phyloP scores from a whole-genome alignment of 306 rosid species.

The Urtica urens region DNA sequence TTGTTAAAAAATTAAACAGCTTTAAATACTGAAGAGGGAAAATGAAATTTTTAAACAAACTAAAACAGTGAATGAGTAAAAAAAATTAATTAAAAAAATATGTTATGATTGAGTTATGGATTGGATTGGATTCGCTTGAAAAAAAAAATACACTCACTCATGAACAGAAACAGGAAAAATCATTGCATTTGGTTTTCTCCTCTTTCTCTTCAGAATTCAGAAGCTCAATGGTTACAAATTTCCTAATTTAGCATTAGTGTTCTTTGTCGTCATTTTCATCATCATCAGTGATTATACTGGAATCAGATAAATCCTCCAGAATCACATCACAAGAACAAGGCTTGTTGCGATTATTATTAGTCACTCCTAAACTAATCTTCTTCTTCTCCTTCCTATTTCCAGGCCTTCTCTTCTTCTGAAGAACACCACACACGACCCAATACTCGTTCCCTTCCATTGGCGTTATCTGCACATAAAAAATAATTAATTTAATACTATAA shows the following conservation, averaged over 20 bases:
- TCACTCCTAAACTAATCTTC: no score
- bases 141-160: background rate
- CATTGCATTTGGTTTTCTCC: no score
- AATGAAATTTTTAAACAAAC: slow-evolving; percentile 2
- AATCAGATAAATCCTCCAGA: slow-evolving; percentile 27
- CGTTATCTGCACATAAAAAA: slow-evolving; percentile 15
- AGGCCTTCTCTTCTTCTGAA: slow-evolving; percentile 20
- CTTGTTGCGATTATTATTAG: no score
- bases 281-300: slow-evolving; percentile 21
- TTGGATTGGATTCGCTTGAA: background rate
- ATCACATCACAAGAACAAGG: no score
- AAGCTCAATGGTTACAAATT: no score
- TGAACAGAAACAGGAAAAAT: no score
- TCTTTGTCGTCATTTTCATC: slow-evolving; percentile 14
- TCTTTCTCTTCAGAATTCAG: no score
- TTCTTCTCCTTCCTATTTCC: no score
- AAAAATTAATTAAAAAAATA: background rate
- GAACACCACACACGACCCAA: slow-evolving; percentile 35
- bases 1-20: no score
- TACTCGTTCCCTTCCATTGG: slow-evolving; percentile 4
- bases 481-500: background rate
- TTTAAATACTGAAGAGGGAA: slow-evolving; percentile 14
- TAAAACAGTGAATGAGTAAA: background rate
- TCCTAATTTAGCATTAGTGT: no score
- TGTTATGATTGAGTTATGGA: background rate